Base-by-base conservation (phyloP, 257 asterid species). In the Solanum microdontum region DNA sequence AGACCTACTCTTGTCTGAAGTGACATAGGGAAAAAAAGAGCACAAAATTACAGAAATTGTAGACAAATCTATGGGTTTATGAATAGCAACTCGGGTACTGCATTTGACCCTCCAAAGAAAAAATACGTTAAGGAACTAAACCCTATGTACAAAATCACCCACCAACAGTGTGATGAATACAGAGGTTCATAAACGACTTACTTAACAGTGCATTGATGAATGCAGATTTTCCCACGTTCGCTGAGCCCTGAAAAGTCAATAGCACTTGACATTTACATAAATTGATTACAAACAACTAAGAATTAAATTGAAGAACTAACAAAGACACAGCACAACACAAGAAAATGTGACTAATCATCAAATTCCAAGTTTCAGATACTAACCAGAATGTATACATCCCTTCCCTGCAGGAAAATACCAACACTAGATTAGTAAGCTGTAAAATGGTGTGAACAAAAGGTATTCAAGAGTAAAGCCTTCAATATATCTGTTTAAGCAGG, bases 161-260 rank as follows among this genome's bases (percentile, higher is more conserved):
- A 3, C 83, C 83, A 23, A 51, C 69, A 73, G 51, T 58, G 48
- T 83, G 37, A 66, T 73, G 43, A 77, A 62, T 45, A 74, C 39
- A 85, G 87, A 39, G 64, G 70, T 3, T 82, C 85, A 82, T 48
- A 51, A 48, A 48, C 24, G 83, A 88, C 99, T 93, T 96, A 97
- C 99, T 95, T 92, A 97, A 91, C 85, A 96, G 72, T 40, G 99
- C 98, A 91, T 94, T 97, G 85, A 97, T 96, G 91, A 97, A 97
- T 88, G 99, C 98, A 80, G 99, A 97, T 92, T 96, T 97, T 88
- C 99, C 99, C 60, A 97, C 99, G 87, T 97, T 97, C 86, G 98
- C 99, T 77, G 99, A 92, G 72, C 99, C 99, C 99, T 97, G 94
- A 87, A 87, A 86, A 87, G 89, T 86, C 88, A 92, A 86, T 34